These are phyloP conservation scores for Trichoderma parareesei DNA, from an alignment of 495 filamentous ascomycete species.

Conservation along the genomic window DNA sequence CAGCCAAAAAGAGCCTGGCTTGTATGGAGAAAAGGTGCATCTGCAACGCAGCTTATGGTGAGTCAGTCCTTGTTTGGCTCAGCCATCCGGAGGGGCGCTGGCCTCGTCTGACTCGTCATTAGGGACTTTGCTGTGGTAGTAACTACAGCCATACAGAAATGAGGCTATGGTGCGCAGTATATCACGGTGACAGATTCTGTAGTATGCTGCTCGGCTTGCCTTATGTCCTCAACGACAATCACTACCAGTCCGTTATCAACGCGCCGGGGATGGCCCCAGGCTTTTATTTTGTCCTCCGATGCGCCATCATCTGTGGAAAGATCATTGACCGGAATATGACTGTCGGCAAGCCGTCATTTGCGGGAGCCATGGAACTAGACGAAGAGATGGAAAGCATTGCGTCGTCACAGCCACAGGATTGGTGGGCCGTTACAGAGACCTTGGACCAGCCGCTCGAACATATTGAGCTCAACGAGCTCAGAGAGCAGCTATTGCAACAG, in stretches of 20 bases:
- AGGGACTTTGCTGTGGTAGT: conserved; percentile 7
- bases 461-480: conserved; percentile 10
- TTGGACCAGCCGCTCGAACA: background rate
- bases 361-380: conserved; percentile 14
- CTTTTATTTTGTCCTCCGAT: conserved; percentile 11
- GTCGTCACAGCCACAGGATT: conserved; percentile 2
- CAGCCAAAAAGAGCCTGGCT: conserved; percentile 16
- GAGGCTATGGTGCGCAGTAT: conserved; percentile 14
- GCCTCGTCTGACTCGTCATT: background rate
- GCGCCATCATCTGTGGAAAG: conserved; percentile 14
- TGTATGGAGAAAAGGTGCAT: conserved; percentile 13
- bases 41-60: conserved; percentile 16
- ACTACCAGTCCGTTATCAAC: background rate
- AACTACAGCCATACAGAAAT: background rate
- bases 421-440: conserved; percentile 12
- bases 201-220: conserved; percentile 18
- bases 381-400: conserved; percentile 13
- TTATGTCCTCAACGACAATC: conserved; percentile 15
- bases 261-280: background rate
- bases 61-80: background rate
- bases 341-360: conserved; percentile 11
- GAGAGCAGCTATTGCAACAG: conserved; percentile 15
- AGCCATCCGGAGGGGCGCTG: background rate
- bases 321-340: conserved; percentile 16
- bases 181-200: conserved; percentile 18